Base-by-base conservation (phyloP, 1,284 basidiomycete genomes). In the Leccinum insolens region DNA sequence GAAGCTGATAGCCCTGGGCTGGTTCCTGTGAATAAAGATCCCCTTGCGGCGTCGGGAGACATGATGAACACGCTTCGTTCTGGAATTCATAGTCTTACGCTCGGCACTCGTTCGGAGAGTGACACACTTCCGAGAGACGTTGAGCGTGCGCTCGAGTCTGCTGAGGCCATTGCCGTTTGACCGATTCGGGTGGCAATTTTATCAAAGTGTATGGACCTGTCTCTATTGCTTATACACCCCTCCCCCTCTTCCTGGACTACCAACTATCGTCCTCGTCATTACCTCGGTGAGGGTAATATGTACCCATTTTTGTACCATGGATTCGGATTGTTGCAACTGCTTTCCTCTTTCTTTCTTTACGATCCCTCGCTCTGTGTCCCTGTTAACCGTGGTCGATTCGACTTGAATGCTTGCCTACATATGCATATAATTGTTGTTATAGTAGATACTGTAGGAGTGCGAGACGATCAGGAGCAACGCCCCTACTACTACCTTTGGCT, bases 71-170 rank as follows among this genome's bases (percentile, higher is more conserved):
- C 76, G 2, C 58, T 82, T 17, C 78, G 79, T 37, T 77, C 79
- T 11, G 75, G 76, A 60, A 69, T 83, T 49, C 77, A 81, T 44
- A 79, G 66, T 49, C 68, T 79, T 14, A 39, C 76, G 4, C 76
- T 67, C 55, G 72, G 58, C 52, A 41, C 65, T 6, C 72, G 73
- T 37, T 25, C 60, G 8, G 75, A 76, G 61, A 67, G 60, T 11
- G 73, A 77, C 17, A 71, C 72, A 2, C 76, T 79, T 28, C 75
- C 77, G n/a, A 75, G 80, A 6, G 81, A 82, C 61, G 67, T 82
- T n/a, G 81, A 82, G 70, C 78, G 79, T 34, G 80, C 78, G 9
- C 64, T 67, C 2, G 79, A 74, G 2, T 49, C 67, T 0, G 20
- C 49, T 12, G 74, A 72, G 61, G 34, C 65, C 11, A 20, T 66